Conservation (phyloP, 768 basidiomycete species). For the Hericium alpestre region DNA sequence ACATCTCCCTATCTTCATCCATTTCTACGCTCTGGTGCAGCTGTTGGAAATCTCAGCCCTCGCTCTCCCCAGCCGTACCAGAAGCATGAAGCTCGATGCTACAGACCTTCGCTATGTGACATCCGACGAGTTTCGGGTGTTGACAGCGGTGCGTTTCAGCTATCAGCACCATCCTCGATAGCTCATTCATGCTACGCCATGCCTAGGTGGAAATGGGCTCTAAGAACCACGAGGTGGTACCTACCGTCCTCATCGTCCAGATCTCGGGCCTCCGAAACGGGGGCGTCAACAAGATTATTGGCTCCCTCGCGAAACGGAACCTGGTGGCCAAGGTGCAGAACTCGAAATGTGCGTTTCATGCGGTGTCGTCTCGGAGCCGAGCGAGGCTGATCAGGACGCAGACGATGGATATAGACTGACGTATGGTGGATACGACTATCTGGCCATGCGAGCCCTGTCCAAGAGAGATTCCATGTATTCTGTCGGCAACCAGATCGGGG, state of each 20-base stretch:
- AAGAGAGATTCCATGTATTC: constrained; percentile 82
- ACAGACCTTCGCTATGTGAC: constrained; percentile 90
- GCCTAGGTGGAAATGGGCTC: constrained; percentile 90
- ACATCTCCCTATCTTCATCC: no score
- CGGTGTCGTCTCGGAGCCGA: neutral
- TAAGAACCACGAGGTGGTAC: constrained; percentile 96
- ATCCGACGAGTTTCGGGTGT: constrained; percentile 88
- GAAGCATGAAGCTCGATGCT: constrained; percentile 82
- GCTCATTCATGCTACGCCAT: no score
- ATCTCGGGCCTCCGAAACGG: constrained; percentile 89
- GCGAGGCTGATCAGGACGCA: constrained; percentile 21
- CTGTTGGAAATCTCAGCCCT: no score
- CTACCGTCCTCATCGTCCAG: constrained; percentile 78
- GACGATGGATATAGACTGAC: constrained; percentile 97
- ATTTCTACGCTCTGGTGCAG: no score
- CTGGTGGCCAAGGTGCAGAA: constrained; percentile 86
- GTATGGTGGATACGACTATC: constrained; percentile 96
- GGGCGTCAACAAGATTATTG: constrained; percentile 87
- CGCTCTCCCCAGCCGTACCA: neutral
- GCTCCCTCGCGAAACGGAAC: constrained; percentile 83
- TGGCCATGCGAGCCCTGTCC: constrained; percentile 87
- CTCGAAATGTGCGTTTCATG: constrained; percentile 64
- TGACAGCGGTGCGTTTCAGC: constrained; percentile 64
- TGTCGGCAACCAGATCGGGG: constrained; percentile 96
- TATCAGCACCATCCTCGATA: neutral